These are phyloP conservation scores for Dipteronia sinensis DNA, from an alignment of 345 rosid species.

Conservation along the genomic window DNA sequence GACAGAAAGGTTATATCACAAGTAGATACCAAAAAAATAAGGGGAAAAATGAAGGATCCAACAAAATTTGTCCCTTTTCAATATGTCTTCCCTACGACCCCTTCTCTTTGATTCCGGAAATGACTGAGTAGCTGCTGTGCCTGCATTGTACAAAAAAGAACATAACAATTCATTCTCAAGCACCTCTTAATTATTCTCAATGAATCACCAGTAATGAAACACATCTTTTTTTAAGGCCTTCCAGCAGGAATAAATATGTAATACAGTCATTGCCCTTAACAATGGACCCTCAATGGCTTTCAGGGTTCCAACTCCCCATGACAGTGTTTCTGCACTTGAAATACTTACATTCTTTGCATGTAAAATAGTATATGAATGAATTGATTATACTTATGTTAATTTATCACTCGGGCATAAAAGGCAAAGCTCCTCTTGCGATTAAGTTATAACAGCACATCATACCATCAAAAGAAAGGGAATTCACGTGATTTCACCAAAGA, in stretches of 20 bases:
- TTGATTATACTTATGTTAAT: background rate
- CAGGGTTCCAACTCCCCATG: background rate
- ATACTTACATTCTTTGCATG: background rate
- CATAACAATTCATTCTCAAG: slow-evolving; percentile 24
- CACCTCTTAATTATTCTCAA: background rate
- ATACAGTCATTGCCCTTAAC: background rate
- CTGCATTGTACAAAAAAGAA: slow-evolving; percentile 39
- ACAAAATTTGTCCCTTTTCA: slow-evolving; percentile 28
- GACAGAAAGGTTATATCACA: slow-evolving; percentile 5
- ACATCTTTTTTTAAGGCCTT: background rate
- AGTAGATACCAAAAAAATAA: slow-evolving; percentile 13
- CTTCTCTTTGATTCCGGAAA: slow-evolving; percentile 87
- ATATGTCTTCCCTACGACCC: slow-evolving; percentile 53
- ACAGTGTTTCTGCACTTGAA: background rate
- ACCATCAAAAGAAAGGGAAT: background rate
- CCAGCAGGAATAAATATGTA: background rate
- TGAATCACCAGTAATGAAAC: background rate
- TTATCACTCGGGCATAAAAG: background rate
- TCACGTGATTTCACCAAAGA: background rate
- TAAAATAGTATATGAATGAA: background rate
- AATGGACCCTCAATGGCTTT: background rate
- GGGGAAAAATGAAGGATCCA: background rate
- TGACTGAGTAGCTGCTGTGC: slow-evolving; percentile 96
- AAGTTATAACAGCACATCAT: background rate
- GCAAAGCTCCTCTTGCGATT: background rate